Conservation (phyloP, 805 yeast genomes). For the Saccharomycopsis sp. region DNA sequence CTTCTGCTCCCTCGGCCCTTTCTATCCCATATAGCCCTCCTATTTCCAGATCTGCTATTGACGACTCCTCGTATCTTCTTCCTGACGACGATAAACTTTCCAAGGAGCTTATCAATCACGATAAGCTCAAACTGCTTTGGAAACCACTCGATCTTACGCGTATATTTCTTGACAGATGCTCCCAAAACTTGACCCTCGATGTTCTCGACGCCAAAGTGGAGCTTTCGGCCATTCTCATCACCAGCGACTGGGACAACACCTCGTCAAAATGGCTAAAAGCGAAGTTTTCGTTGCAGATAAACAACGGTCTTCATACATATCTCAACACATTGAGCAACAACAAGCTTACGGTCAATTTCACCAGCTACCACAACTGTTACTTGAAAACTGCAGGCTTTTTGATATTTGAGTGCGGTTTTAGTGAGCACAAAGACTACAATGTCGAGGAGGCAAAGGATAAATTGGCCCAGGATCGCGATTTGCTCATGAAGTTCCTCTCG, state of each 20-base stretch:
- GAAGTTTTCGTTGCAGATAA: constrained; percentile 35
- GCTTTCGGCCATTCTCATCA: constrained; percentile 31
- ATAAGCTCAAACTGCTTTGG: constrained; percentile 35
- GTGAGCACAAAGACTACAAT: constrained; percentile 22
- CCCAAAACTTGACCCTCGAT: constrained; percentile 23
- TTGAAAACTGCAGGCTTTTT: constrained; percentile 38
- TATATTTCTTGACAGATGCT: constrained; percentile 28
- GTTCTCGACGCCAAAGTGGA: constrained; percentile 27
- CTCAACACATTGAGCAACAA: constrained; percentile 26
- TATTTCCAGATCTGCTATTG: no score
- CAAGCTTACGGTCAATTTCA: constrained; percentile 30
- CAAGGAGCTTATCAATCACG: constrained; percentile 30
- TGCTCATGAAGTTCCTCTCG: constrained; percentile 32
- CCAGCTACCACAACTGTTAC: constrained; percentile 32
- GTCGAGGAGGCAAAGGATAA: constrained; percentile 26
- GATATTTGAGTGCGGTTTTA: constrained; percentile 47
- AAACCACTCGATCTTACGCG: constrained; percentile 36
- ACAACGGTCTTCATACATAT: constrained; percentile 27
- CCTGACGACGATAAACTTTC: constrained; percentile 28
- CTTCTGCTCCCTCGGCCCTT: no score
- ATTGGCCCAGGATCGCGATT: constrained; percentile 32
- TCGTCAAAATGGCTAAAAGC: constrained; percentile 45
- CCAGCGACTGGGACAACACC: constrained; percentile 40
- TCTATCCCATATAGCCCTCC: no score
- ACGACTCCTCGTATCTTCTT: constrained; percentile 22